These are phyloP conservation scores for Eurotiales sp. DNA, from an alignment of 2,329 filamentous ascomycete species.

Conservation along the genomic window DNA sequence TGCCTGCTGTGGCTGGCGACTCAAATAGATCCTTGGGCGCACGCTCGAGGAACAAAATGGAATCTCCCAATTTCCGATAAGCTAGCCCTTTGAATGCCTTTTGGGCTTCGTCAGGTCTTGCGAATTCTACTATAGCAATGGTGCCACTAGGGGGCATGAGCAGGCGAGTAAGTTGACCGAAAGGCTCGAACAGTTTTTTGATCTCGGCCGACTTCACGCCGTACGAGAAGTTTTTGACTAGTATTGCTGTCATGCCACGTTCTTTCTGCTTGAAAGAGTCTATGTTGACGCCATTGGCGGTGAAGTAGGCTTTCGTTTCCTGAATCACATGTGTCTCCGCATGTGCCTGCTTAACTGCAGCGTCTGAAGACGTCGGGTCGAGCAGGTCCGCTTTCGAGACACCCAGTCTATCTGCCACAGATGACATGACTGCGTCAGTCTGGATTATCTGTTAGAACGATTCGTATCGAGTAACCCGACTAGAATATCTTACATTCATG, in stretches of 20 bases:
- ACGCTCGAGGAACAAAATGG: slow-evolving; percentile 88
- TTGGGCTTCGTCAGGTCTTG: slow-evolving; percentile 72
- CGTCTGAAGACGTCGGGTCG: slow-evolving; percentile 92
- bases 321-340: slow-evolving; percentile 95
- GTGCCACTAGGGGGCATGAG: slow-evolving; percentile 91
- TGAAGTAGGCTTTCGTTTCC: slow-evolving; percentile 91
- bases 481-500: slow-evolving; percentile 70
- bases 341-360: slow-evolving; percentile 92
- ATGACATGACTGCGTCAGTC: slow-evolving; percentile 83
- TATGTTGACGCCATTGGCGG: slow-evolving; percentile 81
- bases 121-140: slow-evolving; percentile 89
- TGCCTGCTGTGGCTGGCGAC: slow-evolving; percentile 30
- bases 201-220: slow-evolving; percentile 77
- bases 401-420: slow-evolving; percentile 79
- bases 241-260: slow-evolving; percentile 78
- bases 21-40: slow-evolving; percentile 78
- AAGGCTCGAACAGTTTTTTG: slow-evolving; percentile 76
- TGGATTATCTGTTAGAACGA: slow-evolving; percentile 26
- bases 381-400: slow-evolving; percentile 87
- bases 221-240: slow-evolving; percentile 93
- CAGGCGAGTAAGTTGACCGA: slow-evolving; percentile 74
- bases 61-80: slow-evolving; percentile 87
- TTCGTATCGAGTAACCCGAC: too few species aligned
- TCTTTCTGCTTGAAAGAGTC: slow-evolving; percentile 83
- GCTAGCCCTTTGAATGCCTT: slow-evolving; percentile 79